Conservation (phyloP, 495 filamentous ascomycete genomes). For the Neohortaea acidophila region DNA sequence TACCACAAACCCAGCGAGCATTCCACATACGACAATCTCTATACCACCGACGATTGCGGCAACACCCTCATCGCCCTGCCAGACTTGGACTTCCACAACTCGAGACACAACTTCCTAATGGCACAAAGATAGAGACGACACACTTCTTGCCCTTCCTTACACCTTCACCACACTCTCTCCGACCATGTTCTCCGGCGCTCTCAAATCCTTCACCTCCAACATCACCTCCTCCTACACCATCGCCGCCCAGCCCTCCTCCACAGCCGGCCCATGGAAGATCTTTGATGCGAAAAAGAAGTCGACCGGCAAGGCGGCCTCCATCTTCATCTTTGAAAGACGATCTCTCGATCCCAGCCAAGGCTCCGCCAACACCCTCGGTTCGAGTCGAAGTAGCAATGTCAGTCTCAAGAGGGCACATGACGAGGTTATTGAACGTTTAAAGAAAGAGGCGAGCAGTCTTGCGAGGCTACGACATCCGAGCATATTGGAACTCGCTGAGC, state of each 20-base stretch:
- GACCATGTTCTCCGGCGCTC: slow-evolving; percentile 73
- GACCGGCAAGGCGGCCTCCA: slow-evolving; percentile 69
- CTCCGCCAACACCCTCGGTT: slow-evolving; percentile 32
- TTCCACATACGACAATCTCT: too few relatives aligned
- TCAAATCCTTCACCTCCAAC: slow-evolving; percentile 85
- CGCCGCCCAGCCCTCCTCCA: slow-evolving; percentile 48
- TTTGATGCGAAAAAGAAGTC: slow-evolving; percentile 94
- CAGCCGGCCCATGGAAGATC: slow-evolving; percentile 89
- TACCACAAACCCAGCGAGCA: too few relatives aligned
- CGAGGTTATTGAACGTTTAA: slow-evolving; percentile 77
- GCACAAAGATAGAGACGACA: too few relatives aligned
- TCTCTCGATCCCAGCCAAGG: slow-evolving; percentile 51
- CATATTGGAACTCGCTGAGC: slow-evolving; percentile 83
- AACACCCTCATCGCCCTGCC: too few relatives aligned
- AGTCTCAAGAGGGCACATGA: slow-evolving; percentile 65
- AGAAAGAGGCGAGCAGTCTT: slow-evolving; percentile 76
- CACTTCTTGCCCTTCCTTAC: too few relatives aligned
- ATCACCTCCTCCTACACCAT: slow-evolving; percentile 83
- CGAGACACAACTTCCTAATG: too few relatives aligned
- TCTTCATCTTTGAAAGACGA: slow-evolving; percentile 91
- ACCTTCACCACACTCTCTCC: too few relatives aligned
- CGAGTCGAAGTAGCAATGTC: slow-evolving; percentile 42
- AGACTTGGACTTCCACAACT: too few relatives aligned
- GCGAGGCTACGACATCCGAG: slow-evolving; percentile 79
- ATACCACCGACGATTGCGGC: too few relatives aligned